Percentiles rank a stretch among this genome's conserved stretches.
phyloP scores from a whole-genome alignment of 257 asterid genomes.

The Solanum bulbocastanum region DNA sequence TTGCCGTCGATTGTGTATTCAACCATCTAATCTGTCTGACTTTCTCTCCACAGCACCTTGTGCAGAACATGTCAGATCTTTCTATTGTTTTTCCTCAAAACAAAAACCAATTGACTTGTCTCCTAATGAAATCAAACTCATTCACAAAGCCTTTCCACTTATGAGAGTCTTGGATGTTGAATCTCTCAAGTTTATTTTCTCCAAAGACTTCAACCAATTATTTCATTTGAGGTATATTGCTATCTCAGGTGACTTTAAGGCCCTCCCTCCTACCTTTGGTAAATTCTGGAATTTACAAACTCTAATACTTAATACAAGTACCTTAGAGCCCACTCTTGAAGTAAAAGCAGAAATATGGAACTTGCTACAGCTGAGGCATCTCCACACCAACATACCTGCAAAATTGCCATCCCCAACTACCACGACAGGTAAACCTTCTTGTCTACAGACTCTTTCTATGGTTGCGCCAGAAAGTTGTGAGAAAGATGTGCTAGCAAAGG shows the following conservation, averaged over 20 bases:
- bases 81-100: no score
- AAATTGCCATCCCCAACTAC: conserved; percentile 18
- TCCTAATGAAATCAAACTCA: no score
- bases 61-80: no score
- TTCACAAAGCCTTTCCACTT: no score
- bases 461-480: conserved; percentile 58
- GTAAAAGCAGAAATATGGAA: background rate
- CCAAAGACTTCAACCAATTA: background rate
- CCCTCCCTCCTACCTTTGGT: background rate
- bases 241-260: background rate
- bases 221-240: background rate
- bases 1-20: no score
- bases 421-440: conserved; percentile 3
- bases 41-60: no score
- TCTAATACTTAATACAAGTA: background rate
- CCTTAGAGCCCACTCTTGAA: background rate
- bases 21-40: no score
- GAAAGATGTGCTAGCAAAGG: conserved; percentile 33
- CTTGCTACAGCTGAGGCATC: background rate
- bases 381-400: conserved; percentile 24
- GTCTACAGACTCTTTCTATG: conserved; percentile 43
- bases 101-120: no score
- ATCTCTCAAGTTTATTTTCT: no score
- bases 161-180: no score
- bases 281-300: background rate